Evolutionary conservation across 148 eudicot species (phyloP), one percentile per base, ranked within the genome.

Genomic region (Nepenthes gracilis): DNA sequence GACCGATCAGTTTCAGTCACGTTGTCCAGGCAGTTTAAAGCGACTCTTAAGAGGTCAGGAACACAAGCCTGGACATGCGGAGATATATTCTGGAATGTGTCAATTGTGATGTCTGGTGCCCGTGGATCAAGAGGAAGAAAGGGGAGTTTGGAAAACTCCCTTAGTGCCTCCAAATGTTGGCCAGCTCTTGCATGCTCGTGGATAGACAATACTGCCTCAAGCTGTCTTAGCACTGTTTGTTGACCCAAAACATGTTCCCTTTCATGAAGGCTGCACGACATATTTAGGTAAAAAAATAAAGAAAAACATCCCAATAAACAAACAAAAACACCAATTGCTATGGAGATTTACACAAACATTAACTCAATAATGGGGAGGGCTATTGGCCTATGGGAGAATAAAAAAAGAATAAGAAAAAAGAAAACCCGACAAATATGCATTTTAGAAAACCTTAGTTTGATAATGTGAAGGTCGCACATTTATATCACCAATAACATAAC

Each of bases 101-200:
- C 90, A 58, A 65, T 64, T 38, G 83, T 63, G 10, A 71, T 58
- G 74, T 87, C 83, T 32, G 86, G 80, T 8, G 85, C 48, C 23
- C 88, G 81, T 56, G 95, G 96, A 75, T 88, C 96, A 36, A 92
- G 67, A 55, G 98, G 98, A 68, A 92, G 96, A 69, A 92, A 92
- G 2, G 88, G 81, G 69, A 92, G 88, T 74, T 72, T 85, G 34
- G 90, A 76, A 35, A 88, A 77, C 76, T 85, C 98, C 70, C 86
- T 77, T 62, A 92, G 57, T 33, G 91, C 91, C 74, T 92, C 98
- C 75, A 85, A 34, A 64, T 82, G 66, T 50, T 63, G 81, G 36
- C 88, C 84, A 59, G 61, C 71, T 60, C 81, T 84, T 59, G 81
- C 83, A 61, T 75, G 80, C 63, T 73, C 88, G 53, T 81, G 87